Evolutionary conservation across 306 rosid species (phyloP).

Genomic region (Cucumis melo): DNA sequence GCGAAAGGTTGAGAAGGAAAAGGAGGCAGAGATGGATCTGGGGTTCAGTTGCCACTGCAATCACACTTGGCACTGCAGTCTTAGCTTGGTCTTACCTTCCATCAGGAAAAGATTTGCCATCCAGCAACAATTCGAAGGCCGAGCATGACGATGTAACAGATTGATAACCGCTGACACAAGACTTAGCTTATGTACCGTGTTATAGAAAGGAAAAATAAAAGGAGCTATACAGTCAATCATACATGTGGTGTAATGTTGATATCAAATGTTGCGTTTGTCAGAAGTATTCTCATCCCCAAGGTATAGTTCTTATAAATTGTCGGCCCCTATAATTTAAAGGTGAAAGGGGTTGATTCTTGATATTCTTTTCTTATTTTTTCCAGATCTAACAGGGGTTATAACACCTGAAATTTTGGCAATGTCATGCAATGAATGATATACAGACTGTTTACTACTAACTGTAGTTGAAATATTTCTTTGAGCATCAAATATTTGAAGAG

Average conservation of each 20-base stretch:
- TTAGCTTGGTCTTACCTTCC: conserved; percentile 73
- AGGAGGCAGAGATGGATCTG: conserved; percentile 80
- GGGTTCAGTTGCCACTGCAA: conserved; percentile 62
- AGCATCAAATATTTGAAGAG: not conserved
- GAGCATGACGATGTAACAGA: conserved; percentile 7
- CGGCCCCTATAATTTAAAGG: not conserved
- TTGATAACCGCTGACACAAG: conserved; percentile 1
- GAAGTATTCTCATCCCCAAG: conserved; percentile 22
- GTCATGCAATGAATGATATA: not conserved
- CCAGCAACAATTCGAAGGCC: not conserved
- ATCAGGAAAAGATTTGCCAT: conserved; percentile 21
- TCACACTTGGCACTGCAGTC: conserved; percentile 51
- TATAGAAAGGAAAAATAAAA: conserved; percentile 32
- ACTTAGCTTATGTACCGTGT: conserved; percentile 12
- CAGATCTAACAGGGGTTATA: conserved; percentile 1
- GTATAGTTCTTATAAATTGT: conserved; percentile 14
- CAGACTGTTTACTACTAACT: not conserved
- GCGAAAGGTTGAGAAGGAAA: conserved; percentile 52
- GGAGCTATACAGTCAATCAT: conserved; percentile 9
- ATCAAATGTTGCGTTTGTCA: conserved; percentile 11
- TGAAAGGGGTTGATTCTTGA: not conserved
- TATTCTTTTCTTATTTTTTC: not conserved
- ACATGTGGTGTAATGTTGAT: conserved; percentile 24
- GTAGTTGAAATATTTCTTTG: not conserved
- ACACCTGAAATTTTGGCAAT: conserved; percentile 2